Evolutionary conservation across 2,329 filamentous ascomycete genomes (phyloP).

Genomic region (Metarhizium sp.): DNA sequence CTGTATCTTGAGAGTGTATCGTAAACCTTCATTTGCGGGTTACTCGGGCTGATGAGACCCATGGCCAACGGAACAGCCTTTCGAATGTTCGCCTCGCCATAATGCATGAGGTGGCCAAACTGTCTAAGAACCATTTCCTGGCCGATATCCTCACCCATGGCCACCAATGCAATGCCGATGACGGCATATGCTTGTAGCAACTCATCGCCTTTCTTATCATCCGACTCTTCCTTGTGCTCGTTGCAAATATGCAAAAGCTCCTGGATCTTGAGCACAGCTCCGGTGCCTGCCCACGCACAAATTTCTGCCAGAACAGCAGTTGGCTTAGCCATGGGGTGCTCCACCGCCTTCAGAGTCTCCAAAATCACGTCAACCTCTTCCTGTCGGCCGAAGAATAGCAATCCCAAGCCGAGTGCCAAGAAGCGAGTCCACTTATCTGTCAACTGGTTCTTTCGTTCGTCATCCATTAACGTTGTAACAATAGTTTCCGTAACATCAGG

Average conservation of each 20-base stretch:
- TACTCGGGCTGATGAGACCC: conserved; percentile 93
- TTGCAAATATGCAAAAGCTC: conserved; percentile 97
- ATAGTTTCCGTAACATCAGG: conserved; percentile 88
- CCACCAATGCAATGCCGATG: conserved; percentile 83
- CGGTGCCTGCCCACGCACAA: conserved; percentile 95
- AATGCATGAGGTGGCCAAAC: conserved; percentile 98
- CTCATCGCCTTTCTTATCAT: conserved; percentile 92
- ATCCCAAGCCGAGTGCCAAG: conserved; percentile 83
- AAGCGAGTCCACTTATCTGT: conserved; percentile 99
- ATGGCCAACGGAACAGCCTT: conserved; percentile 93
- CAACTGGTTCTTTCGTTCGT: conserved; percentile 80
- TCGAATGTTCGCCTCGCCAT: conserved; percentile 93
- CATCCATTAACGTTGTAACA: conserved; percentile 85
- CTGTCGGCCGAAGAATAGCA: conserved; percentile 92
- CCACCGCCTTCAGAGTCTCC: conserved; percentile 92
- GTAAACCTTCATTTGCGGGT: conserved; percentile 99
- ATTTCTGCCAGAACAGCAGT: conserved; percentile 91
- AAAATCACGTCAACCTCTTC: conserved; percentile 98
- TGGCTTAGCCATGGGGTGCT: conserved; percentile 95
- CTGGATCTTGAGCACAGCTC: conserved; percentile 93
- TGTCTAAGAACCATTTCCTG: conserved; percentile 98
- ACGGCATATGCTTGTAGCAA: conserved; percentile 94
- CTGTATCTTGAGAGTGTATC: conserved; percentile 95
- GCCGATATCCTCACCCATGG: conserved; percentile 97
- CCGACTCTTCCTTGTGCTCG: conserved; percentile 88